These are phyloP conservation scores for Alternaria sp. DNA, from an alignment of 2,329 filamentous ascomycete genomes.

Conservation along the genomic window DNA sequence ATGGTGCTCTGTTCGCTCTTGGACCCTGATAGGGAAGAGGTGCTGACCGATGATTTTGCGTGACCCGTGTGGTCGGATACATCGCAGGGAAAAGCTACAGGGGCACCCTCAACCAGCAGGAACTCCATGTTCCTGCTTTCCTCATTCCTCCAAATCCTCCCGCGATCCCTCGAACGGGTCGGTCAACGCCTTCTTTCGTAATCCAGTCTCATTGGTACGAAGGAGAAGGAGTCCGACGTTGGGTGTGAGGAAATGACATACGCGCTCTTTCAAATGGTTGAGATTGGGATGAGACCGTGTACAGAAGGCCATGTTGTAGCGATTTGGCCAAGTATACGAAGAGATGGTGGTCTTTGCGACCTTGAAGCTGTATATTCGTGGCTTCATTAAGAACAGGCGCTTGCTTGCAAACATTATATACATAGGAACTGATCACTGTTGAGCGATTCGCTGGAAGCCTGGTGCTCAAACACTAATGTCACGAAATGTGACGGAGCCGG, in stretches of 20 bases:
- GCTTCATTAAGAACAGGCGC: background rate
- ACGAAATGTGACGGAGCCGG: background rate
- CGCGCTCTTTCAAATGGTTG: background rate
- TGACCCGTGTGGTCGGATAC: constrained; percentile 10
- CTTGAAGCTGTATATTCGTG: background rate
- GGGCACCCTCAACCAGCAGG: constrained; percentile 13
- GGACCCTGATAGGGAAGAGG: constrained; percentile 4
- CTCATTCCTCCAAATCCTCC: constrained; percentile 15
- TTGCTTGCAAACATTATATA: background rate
- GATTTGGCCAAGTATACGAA: background rate
- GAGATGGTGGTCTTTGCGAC: background rate
- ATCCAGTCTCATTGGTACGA: background rate
- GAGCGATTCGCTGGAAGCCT: constrained; percentile 11
- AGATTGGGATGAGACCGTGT: background rate
- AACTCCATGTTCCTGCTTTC: constrained; percentile 13
- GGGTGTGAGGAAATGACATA: background rate
- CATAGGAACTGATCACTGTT: constrained; percentile 3
- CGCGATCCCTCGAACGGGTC: constrained; percentile 10
- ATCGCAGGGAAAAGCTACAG: background rate
- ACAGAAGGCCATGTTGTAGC: background rate
- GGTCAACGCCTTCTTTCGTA: background rate
- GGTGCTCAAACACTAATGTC: background rate
- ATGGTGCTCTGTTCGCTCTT: background rate
- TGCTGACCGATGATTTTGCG: constrained; percentile 4
- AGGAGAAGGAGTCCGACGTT: background rate